Evolutionary conservation across 2,329 filamentous ascomycete species (phyloP), one percentile per base, ranked within the genome.

Genomic region (Alternaria infectoria): DNA sequence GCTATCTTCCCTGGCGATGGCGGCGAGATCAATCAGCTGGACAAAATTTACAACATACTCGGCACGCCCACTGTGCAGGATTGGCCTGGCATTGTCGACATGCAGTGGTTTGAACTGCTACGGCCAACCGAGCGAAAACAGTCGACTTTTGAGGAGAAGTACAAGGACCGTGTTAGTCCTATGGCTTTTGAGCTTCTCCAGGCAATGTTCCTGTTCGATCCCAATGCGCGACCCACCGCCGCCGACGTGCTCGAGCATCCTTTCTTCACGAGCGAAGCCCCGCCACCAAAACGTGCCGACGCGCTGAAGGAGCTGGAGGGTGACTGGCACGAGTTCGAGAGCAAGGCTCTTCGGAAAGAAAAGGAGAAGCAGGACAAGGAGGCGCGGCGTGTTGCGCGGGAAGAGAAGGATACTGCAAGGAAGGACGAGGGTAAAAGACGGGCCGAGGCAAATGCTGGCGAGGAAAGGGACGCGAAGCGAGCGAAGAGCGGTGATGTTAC

Each of bases 281-380:
- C 96, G 17, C 80, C 84, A 59, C 85, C 94, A 21, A 87, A 87
- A 74, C 93, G 96, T 75, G 92, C 93, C 44, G 84, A 90, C 68
- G 94, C 97, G 89, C 86, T 99, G 54, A 89, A 90, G 63, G 84
- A 90, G 52, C 86, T 99, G 28, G 89, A 96, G 72, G 96, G 96
- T 21, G 96, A 99, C 73, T 99, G 96, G 96, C 96, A 99, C 77
- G 96, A 99, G 78, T 97, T 98, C 74, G 96, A 99, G 82, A 97
- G 93, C 59, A 99, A 99, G 82, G 94, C 93, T 15, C 85, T 97
- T 25, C 87, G 96, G 30, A 96, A 96, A 71, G 94, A 97, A 79
- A 95, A 93, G 71, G 93, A 96, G 78, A 88, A 88, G 58, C 81
- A 82, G 60, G 88, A 90, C 64, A 85, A 86, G 66, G 87, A 89